phyloP scores from a whole-genome alignment of 2,329 filamentous ascomycete species.

The Penicillium sp. region DNA sequence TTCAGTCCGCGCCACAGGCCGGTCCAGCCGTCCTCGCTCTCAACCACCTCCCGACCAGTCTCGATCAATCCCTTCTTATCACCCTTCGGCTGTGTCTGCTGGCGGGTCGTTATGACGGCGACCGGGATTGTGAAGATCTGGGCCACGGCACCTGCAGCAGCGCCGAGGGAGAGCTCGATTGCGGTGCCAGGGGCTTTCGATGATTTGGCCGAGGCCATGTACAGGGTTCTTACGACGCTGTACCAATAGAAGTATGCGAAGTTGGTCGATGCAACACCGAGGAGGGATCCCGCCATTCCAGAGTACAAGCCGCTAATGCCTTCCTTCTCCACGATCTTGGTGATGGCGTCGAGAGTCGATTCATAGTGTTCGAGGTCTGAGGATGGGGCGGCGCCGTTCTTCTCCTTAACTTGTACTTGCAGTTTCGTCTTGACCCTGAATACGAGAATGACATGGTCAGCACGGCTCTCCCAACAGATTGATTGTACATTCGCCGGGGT shows the following conservation, averaged over 20 bases:
- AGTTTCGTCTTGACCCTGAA: constrained; percentile 89
- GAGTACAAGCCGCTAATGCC: constrained; percentile 82
- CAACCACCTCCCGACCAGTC: constrained; percentile 84
- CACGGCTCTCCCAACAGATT: background rate
- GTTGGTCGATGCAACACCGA: constrained; percentile 95
- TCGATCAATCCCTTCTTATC: constrained; percentile 85
- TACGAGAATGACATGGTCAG: constrained; percentile 19
- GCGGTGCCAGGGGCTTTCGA: constrained; percentile 72
- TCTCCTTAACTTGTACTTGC: constrained; percentile 84
- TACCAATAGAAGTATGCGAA: constrained; percentile 99
- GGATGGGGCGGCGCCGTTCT: constrained; percentile 46
- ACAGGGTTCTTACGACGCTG: constrained; percentile 79
- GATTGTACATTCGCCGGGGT: constrained; percentile 14
- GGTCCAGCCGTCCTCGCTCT: constrained; percentile 84
- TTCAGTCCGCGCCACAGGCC: constrained; percentile 95
- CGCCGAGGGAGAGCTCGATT: constrained; percentile 80
- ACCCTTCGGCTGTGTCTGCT: constrained; percentile 84
- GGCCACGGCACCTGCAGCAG: constrained; percentile 83
- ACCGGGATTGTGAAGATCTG: constrained; percentile 97
- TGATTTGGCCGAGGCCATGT: constrained; percentile 62
- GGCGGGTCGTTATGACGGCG: constrained; percentile 89
- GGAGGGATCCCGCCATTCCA: constrained; percentile 80
- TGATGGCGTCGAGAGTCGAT: constrained; percentile 84
- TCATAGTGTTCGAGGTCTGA: constrained; percentile 72
- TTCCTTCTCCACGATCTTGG: constrained; percentile 78